Evolutionary conservation across 257 asterid species (phyloP).

Genomic region (Solanum piurae): DNA sequence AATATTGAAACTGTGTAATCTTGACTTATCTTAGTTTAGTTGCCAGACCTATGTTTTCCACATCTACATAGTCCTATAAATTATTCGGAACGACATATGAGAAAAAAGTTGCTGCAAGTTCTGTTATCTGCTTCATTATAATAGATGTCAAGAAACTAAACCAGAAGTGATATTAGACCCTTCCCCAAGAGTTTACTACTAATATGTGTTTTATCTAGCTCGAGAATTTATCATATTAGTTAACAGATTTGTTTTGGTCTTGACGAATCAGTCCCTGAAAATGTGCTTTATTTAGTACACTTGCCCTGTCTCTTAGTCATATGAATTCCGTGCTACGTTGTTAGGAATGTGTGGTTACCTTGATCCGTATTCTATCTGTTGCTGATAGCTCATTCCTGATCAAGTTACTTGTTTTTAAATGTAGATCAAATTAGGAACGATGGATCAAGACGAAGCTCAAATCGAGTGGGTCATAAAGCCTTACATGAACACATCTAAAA

Average conservation of each 20-base stretch:
- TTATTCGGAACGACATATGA: neutral
- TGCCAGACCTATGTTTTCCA: neutral
- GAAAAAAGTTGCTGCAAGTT: neutral
- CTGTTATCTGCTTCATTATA: neutral
- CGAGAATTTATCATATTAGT: neutral
- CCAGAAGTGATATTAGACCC: neutral
- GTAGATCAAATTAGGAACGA: constrained; percentile 69
- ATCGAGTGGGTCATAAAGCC: constrained; percentile 56
- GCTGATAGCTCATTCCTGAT: neutral
- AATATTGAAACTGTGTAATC: neutral
- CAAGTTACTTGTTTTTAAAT: neutral
- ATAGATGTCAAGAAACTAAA: neutral
- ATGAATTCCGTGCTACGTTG: neutral
- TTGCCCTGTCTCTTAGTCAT: neutral
- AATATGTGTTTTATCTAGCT: neutral
- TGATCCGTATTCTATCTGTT: neutral
- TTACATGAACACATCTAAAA: constrained; percentile 54
- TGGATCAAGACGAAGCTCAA: constrained; percentile 85
- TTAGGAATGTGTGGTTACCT: neutral
- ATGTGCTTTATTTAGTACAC: neutral
- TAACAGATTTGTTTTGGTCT: neutral
- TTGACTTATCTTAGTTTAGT: neutral
- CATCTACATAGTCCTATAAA: neutral
- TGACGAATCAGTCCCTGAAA: neutral
- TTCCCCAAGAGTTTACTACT: neutral